Conservation (phyloP, 768 basidiomycete species). For the Serendipita sp. region DNA sequence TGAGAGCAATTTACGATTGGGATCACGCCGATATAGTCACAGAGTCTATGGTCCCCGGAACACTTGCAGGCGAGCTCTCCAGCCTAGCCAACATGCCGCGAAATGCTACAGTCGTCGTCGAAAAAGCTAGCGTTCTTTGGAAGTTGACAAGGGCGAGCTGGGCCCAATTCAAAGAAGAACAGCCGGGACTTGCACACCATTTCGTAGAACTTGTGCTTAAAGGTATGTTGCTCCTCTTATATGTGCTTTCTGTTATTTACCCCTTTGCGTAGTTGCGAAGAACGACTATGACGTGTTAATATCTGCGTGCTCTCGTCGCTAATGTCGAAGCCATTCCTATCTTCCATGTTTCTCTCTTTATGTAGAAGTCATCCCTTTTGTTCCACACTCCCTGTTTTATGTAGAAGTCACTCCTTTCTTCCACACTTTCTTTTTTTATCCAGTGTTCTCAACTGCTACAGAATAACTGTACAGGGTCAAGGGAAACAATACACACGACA, state of each 20-base stretch:
- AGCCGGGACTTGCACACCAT: constrained; percentile 44
- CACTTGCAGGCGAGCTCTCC: constrained; percentile 80
- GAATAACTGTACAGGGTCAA: constrained; percentile 26
- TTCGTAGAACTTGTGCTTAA: constrained; percentile 60
- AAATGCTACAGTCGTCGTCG: constrained; percentile 76
- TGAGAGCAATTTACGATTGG: constrained; percentile 68
- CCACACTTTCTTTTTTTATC: not conserved
- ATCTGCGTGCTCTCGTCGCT: constrained; percentile 22
- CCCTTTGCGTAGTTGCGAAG: constrained; percentile 35
- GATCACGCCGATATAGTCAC: constrained; percentile 50
- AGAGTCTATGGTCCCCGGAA: constrained; percentile 89
- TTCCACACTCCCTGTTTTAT: no score
- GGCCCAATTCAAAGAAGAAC: constrained; percentile 45
- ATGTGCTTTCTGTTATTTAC: no score
- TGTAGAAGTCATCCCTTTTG: no score
- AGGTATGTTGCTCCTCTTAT: constrained; percentile 26
- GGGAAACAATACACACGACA: constrained; percentile 3
- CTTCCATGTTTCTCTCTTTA: no score
- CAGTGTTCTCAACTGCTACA: not conserved
- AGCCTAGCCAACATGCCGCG: constrained; percentile 62
- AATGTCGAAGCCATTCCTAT: not conserved
- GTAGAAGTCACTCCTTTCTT: no score
- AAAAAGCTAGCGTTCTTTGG: constrained; percentile 69
- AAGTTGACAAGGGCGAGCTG: constrained; percentile 47
- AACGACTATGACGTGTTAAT: constrained; percentile 46